A percentile compares a stretch with the other conserved stretches of the same genome.
phyloP scores from a whole-genome alignment of 495 filamentous ascomycete genomes.

The Opeltia flavorubescens region DNA sequence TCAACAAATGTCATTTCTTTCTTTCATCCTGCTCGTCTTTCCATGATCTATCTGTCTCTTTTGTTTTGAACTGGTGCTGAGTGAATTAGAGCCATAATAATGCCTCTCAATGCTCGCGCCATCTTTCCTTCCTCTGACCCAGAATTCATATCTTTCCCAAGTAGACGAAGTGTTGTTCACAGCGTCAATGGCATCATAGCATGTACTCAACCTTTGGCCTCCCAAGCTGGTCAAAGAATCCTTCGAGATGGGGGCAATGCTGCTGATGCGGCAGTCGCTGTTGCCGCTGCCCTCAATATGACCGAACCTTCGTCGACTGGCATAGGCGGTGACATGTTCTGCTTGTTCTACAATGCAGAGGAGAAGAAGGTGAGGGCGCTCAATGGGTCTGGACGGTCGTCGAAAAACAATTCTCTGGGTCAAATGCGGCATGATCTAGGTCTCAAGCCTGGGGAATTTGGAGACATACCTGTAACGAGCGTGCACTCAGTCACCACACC shows the following conservation, averaged over 20 bases:
- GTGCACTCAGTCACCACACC: conserved; percentile 76
- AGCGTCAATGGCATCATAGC: conserved; percentile 87
- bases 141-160: conserved; percentile 54
- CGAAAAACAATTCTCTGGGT: conserved; percentile 53
- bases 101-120: conserved; percentile 45
- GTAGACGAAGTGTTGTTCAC: conserved; percentile 81
- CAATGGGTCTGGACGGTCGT: conserved; percentile 82
- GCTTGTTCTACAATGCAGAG: conserved; percentile 77
- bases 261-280: conserved; percentile 89
- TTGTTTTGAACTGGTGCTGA: not conserved
- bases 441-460: conserved; percentile 42
- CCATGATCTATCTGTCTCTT: not conserved
- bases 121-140: conserved; percentile 50
- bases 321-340: conserved; percentile 98
- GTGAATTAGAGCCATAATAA: conserved; percentile 9
- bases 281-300: conserved; percentile 79
- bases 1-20: not conserved
- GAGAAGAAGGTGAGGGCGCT: conserved; percentile 69
- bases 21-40: not conserved
- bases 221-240: conserved; percentile 72
- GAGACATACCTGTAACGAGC: conserved; percentile 57
- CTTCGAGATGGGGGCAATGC: conserved; percentile 83
- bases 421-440: conserved; percentile 55
- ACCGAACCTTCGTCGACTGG: conserved; percentile 88
- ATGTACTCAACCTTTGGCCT: conserved; percentile 81